Evolutionary conservation across 305 asterid species (phyloP).

Genomic region (Fraxinus ornus): DNA sequence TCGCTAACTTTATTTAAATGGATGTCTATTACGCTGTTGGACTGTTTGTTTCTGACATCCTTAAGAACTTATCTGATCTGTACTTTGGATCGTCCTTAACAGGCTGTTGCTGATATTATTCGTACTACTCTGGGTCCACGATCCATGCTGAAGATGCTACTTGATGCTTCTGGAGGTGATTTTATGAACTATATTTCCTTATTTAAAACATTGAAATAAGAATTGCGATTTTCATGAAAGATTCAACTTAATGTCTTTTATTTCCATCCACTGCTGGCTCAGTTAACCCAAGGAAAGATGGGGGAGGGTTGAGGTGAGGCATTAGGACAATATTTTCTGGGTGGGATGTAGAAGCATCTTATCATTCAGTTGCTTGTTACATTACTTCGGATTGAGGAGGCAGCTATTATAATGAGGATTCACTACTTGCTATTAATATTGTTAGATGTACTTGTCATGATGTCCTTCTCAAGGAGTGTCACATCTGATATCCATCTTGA

Average conservation of each 20-base stretch:
- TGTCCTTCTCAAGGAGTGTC: not conserved
- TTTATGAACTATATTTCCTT: not conserved
- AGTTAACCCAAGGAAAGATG: not conserved
- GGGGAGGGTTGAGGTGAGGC: not conserved
- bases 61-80: not conserved
- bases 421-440: not conserved
- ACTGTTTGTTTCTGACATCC: not conserved
- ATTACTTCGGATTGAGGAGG: not conserved
- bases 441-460: not conserved
- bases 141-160: slow-evolving; percentile 20
- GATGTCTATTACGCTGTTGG: not conserved
- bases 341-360: not conserved
- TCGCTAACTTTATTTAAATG: not conserved
- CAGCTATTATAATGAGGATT: not conserved
- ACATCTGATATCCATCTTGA: not conserved
- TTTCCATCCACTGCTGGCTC: not conserved
- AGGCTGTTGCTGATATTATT: slow-evolving; percentile 24
- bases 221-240: not conserved
- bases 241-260: not conserved
- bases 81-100: not conserved
- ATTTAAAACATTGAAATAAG: not conserved
- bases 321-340: not conserved
- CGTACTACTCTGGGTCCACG: slow-evolving; percentile 22
- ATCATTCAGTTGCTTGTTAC: not conserved
- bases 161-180: slow-evolving; percentile 21